Conservation (phyloP, 768 basidiomycete genomes). For the Suillus fuscotomentosus region DNA sequence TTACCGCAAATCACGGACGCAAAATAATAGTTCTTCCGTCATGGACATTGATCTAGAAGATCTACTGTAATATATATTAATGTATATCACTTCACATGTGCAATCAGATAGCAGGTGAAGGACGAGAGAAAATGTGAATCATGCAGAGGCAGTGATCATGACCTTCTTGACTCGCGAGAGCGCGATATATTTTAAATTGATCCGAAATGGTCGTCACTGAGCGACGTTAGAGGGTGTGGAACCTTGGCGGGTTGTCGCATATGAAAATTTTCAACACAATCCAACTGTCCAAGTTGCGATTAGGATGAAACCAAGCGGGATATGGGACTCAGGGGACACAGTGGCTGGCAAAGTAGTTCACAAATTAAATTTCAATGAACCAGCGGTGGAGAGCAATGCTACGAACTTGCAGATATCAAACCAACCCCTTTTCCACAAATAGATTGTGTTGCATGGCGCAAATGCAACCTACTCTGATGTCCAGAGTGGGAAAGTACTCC, state of each 20-base stretch:
- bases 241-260: neutral
- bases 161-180: neutral
- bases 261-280: neutral
- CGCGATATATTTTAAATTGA: neutral
- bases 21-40: slow-evolving; percentile 17
- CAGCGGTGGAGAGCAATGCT: neutral
- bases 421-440: slow-evolving; percentile 3
- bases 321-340: neutral
- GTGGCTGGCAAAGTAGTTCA: neutral
- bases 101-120: neutral
- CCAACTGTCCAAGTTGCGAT: neutral
- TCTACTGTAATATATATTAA: slow-evolving; percentile 15
- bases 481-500: neutral
- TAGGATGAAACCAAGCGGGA: neutral
- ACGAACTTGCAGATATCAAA: neutral
- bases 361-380: slow-evolving; percentile 7
- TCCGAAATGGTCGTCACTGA: neutral
- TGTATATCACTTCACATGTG: neutral
- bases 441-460: slow-evolving; percentile 15
- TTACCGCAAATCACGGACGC: slow-evolving; percentile 8
- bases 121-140: neutral
- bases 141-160: neutral
- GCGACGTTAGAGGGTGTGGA: neutral
- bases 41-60: slow-evolving; percentile 29
- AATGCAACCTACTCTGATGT: neutral